phyloP scores from a whole-genome alignment of 2,329 filamentous ascomycete genomes.

The Cladosporium cucumerinum region DNA sequence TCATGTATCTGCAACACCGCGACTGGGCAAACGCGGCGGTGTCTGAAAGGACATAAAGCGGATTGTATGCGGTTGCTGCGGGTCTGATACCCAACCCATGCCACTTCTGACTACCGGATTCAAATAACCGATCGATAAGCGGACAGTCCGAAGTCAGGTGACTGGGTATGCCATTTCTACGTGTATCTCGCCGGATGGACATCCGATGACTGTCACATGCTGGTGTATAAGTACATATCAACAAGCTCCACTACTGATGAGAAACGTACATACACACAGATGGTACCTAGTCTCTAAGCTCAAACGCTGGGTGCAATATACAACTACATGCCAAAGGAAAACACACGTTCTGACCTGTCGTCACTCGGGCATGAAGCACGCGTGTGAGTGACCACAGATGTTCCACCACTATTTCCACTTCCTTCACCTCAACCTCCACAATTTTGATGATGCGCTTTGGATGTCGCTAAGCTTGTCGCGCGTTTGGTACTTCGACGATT shows the following conservation, averaged over 20 bases:
- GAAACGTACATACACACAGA: conserved; percentile 19
- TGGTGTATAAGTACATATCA: not conserved
- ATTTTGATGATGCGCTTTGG: conserved; percentile 20
- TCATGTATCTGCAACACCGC: not conserved
- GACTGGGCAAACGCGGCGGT: not conserved
- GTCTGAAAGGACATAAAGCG: conserved; percentile 3
- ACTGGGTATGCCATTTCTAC: not conserved
- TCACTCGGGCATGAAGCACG: not conserved
- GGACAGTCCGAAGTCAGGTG: not conserved
- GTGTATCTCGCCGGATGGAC: not conserved
- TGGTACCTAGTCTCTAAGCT: conserved; percentile 13
- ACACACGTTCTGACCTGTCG: conserved; percentile 15
- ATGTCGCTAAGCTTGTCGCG: conserved; percentile 22
- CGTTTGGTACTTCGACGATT: not conserved
- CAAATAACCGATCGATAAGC: not conserved
- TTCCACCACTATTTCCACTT: conserved; percentile 1
- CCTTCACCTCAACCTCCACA: not conserved
- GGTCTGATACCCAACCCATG: not conserved
- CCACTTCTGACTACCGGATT: not conserved
- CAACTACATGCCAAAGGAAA: conserved; percentile 24
- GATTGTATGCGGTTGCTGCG: conserved; percentile 11
- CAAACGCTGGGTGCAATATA: conserved; percentile 25
- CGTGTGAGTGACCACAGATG: conserved; percentile 9
- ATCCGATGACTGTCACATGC: not conserved
- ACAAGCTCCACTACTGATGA: conserved; percentile 1